A percentile compares a stretch with the other conserved stretches of the same genome.
Conservation (phyloP, 1,284 basidiomycete species). For the Tremellales sp. region DNA sequence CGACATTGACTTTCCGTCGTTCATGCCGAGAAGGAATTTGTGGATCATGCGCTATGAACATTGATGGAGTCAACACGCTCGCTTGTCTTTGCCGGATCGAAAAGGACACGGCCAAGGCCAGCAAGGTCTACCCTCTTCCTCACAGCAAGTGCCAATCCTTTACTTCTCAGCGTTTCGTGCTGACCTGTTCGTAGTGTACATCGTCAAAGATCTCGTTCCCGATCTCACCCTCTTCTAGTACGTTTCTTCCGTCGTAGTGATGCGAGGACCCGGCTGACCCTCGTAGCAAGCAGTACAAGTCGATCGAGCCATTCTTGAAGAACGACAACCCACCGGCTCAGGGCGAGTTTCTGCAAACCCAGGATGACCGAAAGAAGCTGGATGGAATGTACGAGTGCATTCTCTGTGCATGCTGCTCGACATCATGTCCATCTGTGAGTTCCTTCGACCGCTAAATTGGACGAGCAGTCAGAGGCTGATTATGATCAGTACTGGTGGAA, state of each 20-base stretch:
- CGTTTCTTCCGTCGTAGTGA: conserved; percentile 6
- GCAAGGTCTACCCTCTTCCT: conserved; percentile 96
- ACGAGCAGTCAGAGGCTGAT: background rate
- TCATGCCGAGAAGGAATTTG: conserved; percentile 98
- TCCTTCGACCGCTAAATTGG: background rate
- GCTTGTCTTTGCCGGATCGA: conserved; percentile 96
- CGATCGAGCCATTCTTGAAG: conserved; percentile 91
- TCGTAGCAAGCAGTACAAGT: conserved; percentile 99
- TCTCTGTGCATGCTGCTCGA: conserved; percentile 80
- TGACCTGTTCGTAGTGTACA: conserved; percentile 67
- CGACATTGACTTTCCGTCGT: conserved; percentile 91
- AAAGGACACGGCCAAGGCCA: conserved; percentile 63
- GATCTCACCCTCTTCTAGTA: conserved; percentile 54
- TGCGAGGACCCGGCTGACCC: conserved; percentile 60
- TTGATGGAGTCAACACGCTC: conserved; percentile 95
- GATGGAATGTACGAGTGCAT: conserved; percentile 94
- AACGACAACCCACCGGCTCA: conserved; percentile 82
- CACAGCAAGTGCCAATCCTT: conserved; percentile 65
- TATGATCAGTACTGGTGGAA: conserved; percentile 86
- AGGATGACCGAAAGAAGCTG: conserved; percentile 88
- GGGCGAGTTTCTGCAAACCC: conserved; percentile 73
- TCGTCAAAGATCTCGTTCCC: conserved; percentile 96
- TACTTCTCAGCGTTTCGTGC: background rate
- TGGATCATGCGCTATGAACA: conserved; percentile 98
- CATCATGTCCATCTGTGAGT: conserved; percentile 69